Evolutionary conservation across 2,329 filamentous ascomycete genomes (phyloP), one percentile per base, ranked within the genome.

Genomic region (Xylaria hypoxylon): DNA sequence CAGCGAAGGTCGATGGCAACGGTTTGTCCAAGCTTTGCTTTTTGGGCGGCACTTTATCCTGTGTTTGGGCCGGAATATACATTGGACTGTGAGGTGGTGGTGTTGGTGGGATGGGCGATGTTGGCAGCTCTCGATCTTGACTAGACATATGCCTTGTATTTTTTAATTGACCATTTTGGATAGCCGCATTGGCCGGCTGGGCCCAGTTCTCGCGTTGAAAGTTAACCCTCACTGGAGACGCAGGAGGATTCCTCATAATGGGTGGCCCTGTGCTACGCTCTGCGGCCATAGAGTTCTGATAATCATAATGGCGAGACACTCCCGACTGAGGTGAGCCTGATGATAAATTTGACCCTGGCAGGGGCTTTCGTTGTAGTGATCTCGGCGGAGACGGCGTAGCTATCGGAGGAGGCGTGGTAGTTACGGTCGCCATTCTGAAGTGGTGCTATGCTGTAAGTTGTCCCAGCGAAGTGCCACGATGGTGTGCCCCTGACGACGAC

Each of bases 211-310:
- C 85, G 26, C 81, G 77, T 56, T 84, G 84, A 62, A 86, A 83
- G 72, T 85, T 87, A 60, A 88, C 81, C 64, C 80, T 82, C 62
- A 87, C 85, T 19, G 87, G 86, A 45, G 87, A 89, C 31, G 84
- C 80, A 33, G 87, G 86, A 17, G 82, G 81, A 57, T 84, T 82
- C 67, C 83, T 82, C 65, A 88, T 78, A 65, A 81, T 80, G 26
- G 84, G 80, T 22, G 81, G 65, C 53, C 80, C 79, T 44, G 75
- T 58, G 28, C 70, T 50, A 5, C 42, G 57, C 47, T 57, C 63
- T 19, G 58, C 26, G 11, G 35, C 55, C 26, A 42, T 64, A 31
- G 59, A 56, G 22, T 58, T 47, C 22, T 61, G 56, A 38, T 64
- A 60, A 24, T 56, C 65, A 61, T 72, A 68, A 22, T 74, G 67